These are phyloP conservation scores for Solanum okadae DNA, from an alignment of 257 asterid species.

Conservation along the genomic window DNA sequence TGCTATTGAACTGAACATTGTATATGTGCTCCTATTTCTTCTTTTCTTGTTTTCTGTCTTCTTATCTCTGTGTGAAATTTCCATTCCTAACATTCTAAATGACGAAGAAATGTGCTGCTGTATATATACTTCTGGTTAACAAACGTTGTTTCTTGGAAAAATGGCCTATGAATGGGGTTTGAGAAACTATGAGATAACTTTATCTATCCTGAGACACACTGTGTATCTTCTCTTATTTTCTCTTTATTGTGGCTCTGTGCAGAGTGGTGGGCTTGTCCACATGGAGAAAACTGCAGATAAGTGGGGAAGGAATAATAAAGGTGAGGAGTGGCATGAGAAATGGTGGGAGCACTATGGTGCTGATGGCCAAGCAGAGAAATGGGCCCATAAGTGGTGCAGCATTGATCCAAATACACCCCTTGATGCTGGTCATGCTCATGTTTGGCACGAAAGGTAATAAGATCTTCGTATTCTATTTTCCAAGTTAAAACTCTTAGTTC, in stretches of 20 bases:
- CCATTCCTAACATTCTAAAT: neutral
- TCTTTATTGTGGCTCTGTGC: conserved; percentile 5
- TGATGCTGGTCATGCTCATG: conserved; percentile 89
- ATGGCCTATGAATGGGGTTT: neutral
- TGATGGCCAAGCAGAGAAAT: conserved; percentile 69
- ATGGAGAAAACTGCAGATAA: conserved; percentile 97
- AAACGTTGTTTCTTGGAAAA: neutral
- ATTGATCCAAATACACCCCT: conserved; percentile 73
- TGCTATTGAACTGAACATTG: neutral
- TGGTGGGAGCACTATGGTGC: conserved; percentile 95
- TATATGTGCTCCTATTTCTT: neutral
- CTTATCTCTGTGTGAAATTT: neutral
- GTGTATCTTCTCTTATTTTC: neutral
- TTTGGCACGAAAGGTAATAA: conserved; percentile 92
- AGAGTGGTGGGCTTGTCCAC: conserved; percentile 57
- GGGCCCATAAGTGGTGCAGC: conserved; percentile 99
- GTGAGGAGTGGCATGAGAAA: conserved; percentile 95
- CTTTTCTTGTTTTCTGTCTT: neutral
- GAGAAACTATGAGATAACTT: neutral
- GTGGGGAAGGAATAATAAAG: conserved; percentile 84
- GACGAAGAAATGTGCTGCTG: neutral
- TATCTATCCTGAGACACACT: neutral
- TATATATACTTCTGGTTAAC: neutral
- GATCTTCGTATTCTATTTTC: neutral
- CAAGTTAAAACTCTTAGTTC: neutral